Evolutionary conservation across 345 rosid genomes (phyloP).

Genomic region (Triadica sebifera): DNA sequence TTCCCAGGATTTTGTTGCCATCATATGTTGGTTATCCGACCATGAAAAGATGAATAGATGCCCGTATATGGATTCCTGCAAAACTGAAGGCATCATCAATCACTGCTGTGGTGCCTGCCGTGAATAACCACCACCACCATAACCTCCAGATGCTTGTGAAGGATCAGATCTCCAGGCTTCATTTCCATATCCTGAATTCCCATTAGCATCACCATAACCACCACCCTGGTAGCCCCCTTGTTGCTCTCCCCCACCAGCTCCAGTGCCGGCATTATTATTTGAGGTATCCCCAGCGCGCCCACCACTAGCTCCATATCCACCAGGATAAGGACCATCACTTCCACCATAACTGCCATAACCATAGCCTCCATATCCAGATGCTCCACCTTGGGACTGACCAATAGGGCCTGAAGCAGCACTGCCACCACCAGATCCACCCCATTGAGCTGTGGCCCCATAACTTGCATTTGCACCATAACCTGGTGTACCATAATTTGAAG

Average conservation of each 20-base stretch:
- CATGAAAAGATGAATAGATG: background rate
- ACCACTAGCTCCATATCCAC: constrained; percentile 26
- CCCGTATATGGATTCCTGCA: constrained; percentile 9
- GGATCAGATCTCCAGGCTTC: constrained; percentile 31
- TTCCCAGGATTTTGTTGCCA: constrained; percentile 22
- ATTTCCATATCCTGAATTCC: constrained; percentile 30
- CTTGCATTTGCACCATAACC: constrained; percentile 28
- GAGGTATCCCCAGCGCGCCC: constrained; percentile 24
- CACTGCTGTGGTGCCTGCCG: constrained; percentile 29
- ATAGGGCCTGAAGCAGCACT: constrained; percentile 20
- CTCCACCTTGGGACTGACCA: constrained; percentile 24
- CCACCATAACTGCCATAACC: constrained; percentile 36
- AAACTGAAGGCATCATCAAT: constrained; percentile 14
- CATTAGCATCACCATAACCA: constrained; percentile 30
- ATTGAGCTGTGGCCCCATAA: constrained; percentile 3
- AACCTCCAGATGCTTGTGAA: constrained; percentile 27
- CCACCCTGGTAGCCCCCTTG: background rate
- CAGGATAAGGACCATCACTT: constrained; percentile 30
- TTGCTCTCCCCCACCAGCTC: constrained; percentile 4
- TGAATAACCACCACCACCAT: constrained; percentile 22
- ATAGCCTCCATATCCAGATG: constrained; percentile 35
- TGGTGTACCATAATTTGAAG: constrained; percentile 23
- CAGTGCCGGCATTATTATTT: constrained; percentile 9
- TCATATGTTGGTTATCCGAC: background rate
- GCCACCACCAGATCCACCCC: background rate